These are phyloP conservation scores for Candida sp. DNA, from an alignment of 1,139 yeast species.

Conservation along the genomic window DNA sequence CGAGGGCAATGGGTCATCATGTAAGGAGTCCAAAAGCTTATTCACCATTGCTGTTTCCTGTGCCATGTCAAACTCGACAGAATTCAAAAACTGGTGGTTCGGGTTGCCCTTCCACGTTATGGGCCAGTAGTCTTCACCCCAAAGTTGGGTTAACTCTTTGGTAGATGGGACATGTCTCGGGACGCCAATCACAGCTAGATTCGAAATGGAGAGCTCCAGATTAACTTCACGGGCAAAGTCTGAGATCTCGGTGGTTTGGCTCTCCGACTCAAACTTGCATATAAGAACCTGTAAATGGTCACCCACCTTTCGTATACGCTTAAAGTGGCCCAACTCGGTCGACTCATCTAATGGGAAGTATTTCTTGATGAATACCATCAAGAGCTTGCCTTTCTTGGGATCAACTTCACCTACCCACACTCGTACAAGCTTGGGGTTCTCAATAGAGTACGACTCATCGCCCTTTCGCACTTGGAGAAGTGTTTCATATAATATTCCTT, in stretches of 20 bases:
- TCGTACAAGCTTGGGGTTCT: conserved; percentile 36
- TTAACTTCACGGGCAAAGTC: conserved; percentile 17
- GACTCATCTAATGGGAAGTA: conserved; percentile 29
- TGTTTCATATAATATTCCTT: conserved; percentile 48
- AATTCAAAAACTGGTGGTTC: conserved; percentile 68
- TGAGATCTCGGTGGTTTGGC: conserved; percentile 18
- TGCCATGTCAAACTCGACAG: conserved; percentile 51
- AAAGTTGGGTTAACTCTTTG: conserved; percentile 61
- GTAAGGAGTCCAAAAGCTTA: conserved; percentile 17
- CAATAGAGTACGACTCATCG: conserved; percentile 18
- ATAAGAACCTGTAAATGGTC: conserved; percentile 26
- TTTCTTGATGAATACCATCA: conserved; percentile 31
- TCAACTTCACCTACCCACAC: conserved; percentile 60
- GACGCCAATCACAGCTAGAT: conserved; percentile 25
- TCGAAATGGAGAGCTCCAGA: conserved; percentile 13
- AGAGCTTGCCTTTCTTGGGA: conserved; percentile 32
- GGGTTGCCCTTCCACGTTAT: conserved; percentile 95
- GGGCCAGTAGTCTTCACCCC: conserved; percentile 85
- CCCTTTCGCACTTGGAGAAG: conserved; percentile 51
- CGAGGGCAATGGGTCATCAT: neutral
- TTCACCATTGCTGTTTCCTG: conserved; percentile 45
- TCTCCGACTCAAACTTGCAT: conserved; percentile 27
- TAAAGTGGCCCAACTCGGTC: conserved; percentile 28
- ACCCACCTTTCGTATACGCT: conserved; percentile 31
- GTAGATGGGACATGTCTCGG: conserved; percentile 49